Percentiles rank a stretch among this genome's conserved stretches.
Conservation (phyloP, 495 filamentous ascomycete species). For the Hypoxylon cercidicola region DNA sequence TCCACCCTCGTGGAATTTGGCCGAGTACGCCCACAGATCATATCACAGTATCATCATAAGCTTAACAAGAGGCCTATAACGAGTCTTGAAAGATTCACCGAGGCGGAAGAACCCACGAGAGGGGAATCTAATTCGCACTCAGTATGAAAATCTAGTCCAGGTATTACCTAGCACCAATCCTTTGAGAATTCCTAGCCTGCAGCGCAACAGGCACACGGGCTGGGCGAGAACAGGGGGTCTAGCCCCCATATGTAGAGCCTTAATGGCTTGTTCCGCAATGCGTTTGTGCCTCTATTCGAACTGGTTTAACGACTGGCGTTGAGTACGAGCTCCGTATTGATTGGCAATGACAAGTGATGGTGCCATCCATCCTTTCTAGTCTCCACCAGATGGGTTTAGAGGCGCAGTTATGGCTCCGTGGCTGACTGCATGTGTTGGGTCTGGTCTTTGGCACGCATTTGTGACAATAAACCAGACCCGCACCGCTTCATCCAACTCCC, state of each 20-base stretch:
- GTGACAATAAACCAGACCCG: constrained; percentile 36
- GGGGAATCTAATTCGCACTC: constrained; percentile 4
- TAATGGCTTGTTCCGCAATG: constrained; percentile 3
- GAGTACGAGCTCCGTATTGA: constrained; percentile 1
- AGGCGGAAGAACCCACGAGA: background rate
- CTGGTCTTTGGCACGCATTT: constrained; percentile 35
- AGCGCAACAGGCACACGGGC: constrained; percentile 6
- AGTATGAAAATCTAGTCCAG: constrained; percentile 11
- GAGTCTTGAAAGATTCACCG: constrained; percentile 14
- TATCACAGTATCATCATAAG: constrained; percentile 14
- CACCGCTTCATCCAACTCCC: constrained; percentile 30
- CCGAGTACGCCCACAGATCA: constrained; percentile 21
- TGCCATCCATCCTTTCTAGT: constrained; percentile 30
- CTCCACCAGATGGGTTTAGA: constrained; percentile 18
- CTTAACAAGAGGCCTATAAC: constrained; percentile 6
- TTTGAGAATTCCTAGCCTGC: constrained; percentile 17
- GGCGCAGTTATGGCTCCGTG: constrained; percentile 31
- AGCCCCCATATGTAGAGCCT: constrained; percentile 12
- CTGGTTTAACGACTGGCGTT: constrained; percentile 10
- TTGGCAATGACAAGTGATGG: constrained; percentile 27
- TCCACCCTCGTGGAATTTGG: constrained; percentile 23
- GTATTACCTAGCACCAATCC: constrained; percentile 21
- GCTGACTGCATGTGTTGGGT: constrained; percentile 34
- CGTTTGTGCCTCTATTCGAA: constrained; percentile 11
- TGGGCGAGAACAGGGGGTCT: constrained; percentile 10